Conservation (phyloP, 371 early-diverging fungal genomes). For the Neoconidiobolus thromboides region DNA sequence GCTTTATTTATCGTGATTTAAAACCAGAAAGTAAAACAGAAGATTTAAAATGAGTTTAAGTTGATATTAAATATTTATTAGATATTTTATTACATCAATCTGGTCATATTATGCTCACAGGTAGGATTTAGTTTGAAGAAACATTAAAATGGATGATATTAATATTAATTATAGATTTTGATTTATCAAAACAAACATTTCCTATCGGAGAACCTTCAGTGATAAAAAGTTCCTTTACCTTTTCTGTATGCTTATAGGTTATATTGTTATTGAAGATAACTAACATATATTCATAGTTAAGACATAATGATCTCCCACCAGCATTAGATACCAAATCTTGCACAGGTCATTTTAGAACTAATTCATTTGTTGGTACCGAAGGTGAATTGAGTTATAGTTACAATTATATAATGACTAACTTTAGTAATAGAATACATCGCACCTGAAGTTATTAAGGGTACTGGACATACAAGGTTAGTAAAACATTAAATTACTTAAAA, state of each 20-base stretch:
- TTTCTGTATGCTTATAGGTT: constrained; percentile 14
- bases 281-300: not conserved
- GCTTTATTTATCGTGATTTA: constrained; percentile 94
- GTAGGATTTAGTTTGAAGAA: not conserved
- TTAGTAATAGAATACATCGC: constrained; percentile 3
- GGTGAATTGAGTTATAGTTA: constrained; percentile 16
- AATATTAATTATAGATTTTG: constrained; percentile 43
- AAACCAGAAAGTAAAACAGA: constrained; percentile 90
- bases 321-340: constrained; percentile 72
- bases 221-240: constrained; percentile 24
- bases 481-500: not conserved
- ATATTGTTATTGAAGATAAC: not conserved
- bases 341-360: constrained; percentile 67
- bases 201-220: constrained; percentile 57
- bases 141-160: not conserved
- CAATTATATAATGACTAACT: not conserved
- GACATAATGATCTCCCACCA: constrained; percentile 19
- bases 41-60: not conserved
- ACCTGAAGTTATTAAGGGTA: constrained; percentile 50
- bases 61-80: constrained; percentile 10
- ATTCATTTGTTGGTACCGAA: constrained; percentile 94
- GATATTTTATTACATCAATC: constrained; percentile 82
- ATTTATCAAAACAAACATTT: constrained; percentile 73
- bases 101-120: constrained; percentile 90
- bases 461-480: constrained; percentile 56